A percentile compares a stretch with the other conserved stretches of the same genome.
Conservation (phyloP, 306 rosid genomes). For the Argentina anserina region DNA sequence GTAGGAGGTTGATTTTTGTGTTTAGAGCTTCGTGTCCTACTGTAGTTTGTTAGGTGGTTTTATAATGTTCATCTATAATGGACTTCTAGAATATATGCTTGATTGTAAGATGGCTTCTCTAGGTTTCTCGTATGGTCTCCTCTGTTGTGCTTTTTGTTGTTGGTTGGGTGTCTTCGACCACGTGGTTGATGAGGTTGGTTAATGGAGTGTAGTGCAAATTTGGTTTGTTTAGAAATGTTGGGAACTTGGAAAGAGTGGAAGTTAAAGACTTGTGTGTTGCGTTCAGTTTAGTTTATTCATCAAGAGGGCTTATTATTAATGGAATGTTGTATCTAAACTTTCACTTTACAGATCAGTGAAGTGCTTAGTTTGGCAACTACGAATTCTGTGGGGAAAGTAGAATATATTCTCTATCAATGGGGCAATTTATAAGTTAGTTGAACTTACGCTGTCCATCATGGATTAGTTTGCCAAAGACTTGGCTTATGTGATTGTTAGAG, state of each 20-base stretch:
- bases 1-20: neutral
- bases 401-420: neutral
- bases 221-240: neutral
- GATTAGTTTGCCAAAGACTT: neutral
- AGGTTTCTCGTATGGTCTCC: neutral
- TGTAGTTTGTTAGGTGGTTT: neutral
- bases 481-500: neutral
- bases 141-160: neutral
- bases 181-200: neutral
- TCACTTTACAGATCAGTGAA: neutral
- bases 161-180: neutral
- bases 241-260: neutral
- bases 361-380: neutral
- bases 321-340: neutral
- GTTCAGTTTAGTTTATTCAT: conserved; percentile 2
- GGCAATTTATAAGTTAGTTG: neutral
- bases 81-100: neutral
- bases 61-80: neutral
- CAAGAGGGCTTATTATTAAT: neutral
- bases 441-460: neutral
- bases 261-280: neutral
- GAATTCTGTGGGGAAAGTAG: neutral
- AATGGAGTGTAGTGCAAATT: neutral
- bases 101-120: neutral
- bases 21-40: neutral